Percentiles rank a stretch among this genome's conserved stretches.
These are phyloP conservation scores for Ustilago hordei DNA, from an alignment of 1,284 basidiomycete species.

Conservation along the genomic window DNA sequence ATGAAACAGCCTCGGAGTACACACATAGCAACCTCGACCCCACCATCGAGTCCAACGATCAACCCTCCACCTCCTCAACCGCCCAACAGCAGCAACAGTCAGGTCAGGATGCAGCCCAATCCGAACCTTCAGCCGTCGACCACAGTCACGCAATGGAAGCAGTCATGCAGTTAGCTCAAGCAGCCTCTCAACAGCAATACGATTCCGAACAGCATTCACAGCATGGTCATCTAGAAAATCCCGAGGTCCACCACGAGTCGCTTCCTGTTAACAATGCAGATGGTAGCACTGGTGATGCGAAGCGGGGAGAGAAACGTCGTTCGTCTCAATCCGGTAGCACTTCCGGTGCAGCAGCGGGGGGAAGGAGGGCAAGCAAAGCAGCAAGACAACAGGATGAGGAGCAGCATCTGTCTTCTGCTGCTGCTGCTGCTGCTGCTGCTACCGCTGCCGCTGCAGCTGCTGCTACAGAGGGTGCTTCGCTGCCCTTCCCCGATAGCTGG, in stretches of 20 bases:
- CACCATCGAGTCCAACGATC: neutral
- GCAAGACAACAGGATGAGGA: slow-evolving; percentile 21
- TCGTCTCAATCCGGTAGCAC: slow-evolving; percentile 11
- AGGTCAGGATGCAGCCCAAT: slow-evolving; percentile 1
- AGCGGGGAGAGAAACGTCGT: slow-evolving; percentile 32
- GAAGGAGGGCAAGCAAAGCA: slow-evolving; percentile 16
- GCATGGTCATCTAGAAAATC: slow-evolving; percentile 29
- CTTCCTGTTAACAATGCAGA: slow-evolving; percentile 29
- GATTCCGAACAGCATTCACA: slow-evolving; percentile 33
- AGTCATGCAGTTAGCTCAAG: slow-evolving; percentile 52
- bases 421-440: slow-evolving; percentile 23
- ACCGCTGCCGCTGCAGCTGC: slow-evolving; percentile 21
- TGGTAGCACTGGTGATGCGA: neutral
- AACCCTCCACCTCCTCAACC: neutral
- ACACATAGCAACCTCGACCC: slow-evolving; percentile 46
- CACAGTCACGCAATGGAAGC: slow-evolving; percentile 41
- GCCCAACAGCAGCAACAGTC: neutral
- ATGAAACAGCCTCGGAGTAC: slow-evolving; percentile 40
- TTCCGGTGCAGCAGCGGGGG: neutral
- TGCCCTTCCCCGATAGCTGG: slow-evolving; percentile 37
- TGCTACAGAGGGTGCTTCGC: neutral
- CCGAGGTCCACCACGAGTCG: slow-evolving; percentile 24
- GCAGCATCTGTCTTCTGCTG: slow-evolving; percentile 22
- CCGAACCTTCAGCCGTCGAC: slow-evolving; percentile 5
- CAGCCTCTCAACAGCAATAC: slow-evolving; percentile 50